Conservation (phyloP, 768 basidiomycete genomes). For the Tricholoma saponaceum region DNA sequence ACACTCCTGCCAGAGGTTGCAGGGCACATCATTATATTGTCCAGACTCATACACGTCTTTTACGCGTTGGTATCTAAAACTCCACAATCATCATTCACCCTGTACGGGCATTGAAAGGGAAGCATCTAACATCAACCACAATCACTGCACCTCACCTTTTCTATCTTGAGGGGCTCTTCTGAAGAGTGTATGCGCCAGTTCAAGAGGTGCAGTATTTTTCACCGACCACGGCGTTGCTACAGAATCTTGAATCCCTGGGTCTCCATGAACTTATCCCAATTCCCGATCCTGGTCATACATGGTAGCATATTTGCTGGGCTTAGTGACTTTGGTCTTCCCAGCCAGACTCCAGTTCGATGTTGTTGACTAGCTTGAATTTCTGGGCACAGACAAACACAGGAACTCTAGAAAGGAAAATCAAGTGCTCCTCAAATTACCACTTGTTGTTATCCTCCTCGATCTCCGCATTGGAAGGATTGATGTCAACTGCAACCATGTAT, state of each 20-base stretch:
- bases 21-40: too few relatives aligned
- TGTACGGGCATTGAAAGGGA: too few relatives aligned
- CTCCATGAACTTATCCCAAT: not conserved
- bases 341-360: slow-evolving; percentile 10
- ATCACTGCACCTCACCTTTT: not conserved
- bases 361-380: slow-evolving; percentile 20
- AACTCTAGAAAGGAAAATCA: slow-evolving; percentile 19
- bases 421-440: slow-evolving; percentile 29
- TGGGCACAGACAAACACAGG: slow-evolving; percentile 27
- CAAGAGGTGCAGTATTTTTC: not conserved
- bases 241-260: slow-evolving; percentile 7
- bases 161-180: slow-evolving; percentile 10
- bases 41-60: too few relatives aligned
- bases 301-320: slow-evolving; percentile 4
- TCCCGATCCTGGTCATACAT: slow-evolving; percentile 15
- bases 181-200: slow-evolving; percentile 8
- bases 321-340: slow-evolving; percentile 2
- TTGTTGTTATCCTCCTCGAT: slow-evolving; percentile 23
- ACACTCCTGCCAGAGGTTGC: too few relatives aligned
- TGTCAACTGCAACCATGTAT: slow-evolving; percentile 16
- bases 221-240: slow-evolving; percentile 7
- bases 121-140: not conserved
- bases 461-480: slow-evolving; percentile 5
- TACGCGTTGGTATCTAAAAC: too few relatives aligned
- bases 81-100: too few relatives aligned